Percentiles rank a stretch among this genome's conserved stretches.
Conservation (phyloP, 1,284 basidiomycete genomes). For the Anthracocystis walkeri region DNA sequence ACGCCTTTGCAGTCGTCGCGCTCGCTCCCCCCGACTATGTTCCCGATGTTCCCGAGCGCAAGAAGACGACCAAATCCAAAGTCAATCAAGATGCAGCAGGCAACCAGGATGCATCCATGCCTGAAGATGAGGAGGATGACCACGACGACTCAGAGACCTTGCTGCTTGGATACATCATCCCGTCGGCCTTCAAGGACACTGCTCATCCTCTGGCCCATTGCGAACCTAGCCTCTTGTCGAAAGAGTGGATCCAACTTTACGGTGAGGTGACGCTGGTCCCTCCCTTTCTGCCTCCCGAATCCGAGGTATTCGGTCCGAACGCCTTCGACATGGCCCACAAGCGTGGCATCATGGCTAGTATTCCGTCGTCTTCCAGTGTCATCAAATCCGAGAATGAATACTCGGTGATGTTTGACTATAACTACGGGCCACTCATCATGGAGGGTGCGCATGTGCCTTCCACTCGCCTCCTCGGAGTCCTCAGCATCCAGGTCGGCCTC, state of each 20-base stretch:
- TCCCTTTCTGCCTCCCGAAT: slow-evolving; percentile 38
- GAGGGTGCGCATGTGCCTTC: slow-evolving; percentile 6
- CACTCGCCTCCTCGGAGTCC: slow-evolving; percentile 31
- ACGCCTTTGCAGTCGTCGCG: slow-evolving; percentile 32
- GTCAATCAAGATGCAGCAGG: not conserved
- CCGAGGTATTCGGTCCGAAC: slow-evolving; percentile 23
- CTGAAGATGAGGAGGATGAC: not conserved
- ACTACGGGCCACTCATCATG: not conserved
- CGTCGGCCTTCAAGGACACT: slow-evolving; percentile 28
- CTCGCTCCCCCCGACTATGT: slow-evolving; percentile 26
- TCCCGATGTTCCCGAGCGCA: not conserved
- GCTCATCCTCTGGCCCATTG: slow-evolving; percentile 28
- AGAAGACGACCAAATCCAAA: not conserved
- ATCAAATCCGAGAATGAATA: slow-evolving; percentile 6
- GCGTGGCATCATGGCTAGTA: not conserved
- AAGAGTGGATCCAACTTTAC: slow-evolving; percentile 45
- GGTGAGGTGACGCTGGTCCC: slow-evolving; percentile 40
- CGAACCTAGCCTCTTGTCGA: slow-evolving; percentile 26
- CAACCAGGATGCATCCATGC: slow-evolving; percentile 1
- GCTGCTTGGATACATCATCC: slow-evolving; percentile 37
- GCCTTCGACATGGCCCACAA: slow-evolving; percentile 3
- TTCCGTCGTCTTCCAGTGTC: not conserved
- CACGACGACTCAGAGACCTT: slow-evolving; percentile 19
- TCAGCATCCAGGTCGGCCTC: slow-evolving; percentile 44
- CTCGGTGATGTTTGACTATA: not conserved